Conservation (phyloP, 371 early-diverging fungal genomes). For the Encephalitozoon hellem region DNA sequence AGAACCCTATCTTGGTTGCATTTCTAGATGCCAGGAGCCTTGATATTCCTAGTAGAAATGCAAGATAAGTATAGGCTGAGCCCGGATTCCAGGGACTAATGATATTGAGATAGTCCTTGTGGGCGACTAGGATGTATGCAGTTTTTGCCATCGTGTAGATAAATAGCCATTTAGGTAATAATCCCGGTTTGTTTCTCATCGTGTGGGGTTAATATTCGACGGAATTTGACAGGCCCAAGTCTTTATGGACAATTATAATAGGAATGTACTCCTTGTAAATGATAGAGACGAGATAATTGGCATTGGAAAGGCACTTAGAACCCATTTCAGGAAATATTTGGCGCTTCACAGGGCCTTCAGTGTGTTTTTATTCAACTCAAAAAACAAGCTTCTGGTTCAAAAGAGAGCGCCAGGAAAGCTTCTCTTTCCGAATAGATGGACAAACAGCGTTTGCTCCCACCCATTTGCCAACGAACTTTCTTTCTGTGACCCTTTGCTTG, state of each 20-base stretch:
- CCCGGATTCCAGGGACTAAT: background rate
- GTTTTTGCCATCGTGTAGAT: background rate
- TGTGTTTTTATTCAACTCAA: conserved; percentile 28
- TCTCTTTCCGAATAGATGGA: conserved; percentile 32
- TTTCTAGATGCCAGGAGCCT: background rate
- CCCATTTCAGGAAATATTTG: background rate
- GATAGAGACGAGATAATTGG: conserved; percentile 25
- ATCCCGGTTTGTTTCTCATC: conserved; percentile 12
- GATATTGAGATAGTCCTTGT: background rate
- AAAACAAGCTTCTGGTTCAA: conserved; percentile 16
- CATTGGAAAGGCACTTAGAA: conserved; percentile 21
- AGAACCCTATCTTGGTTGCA: background rate
- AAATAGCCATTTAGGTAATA: conserved; percentile 23
- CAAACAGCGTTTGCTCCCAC: conserved; percentile 41
- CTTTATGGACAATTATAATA: conserved; percentile 42
- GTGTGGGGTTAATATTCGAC: conserved; percentile 26
- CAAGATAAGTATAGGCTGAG: background rate
- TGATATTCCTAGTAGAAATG: background rate
- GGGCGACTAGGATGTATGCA: background rate
- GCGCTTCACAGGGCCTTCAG: conserved; percentile 29
- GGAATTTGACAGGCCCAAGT: conserved; percentile 41
- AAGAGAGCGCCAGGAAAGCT: conserved; percentile 10
- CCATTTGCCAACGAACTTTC: conserved; percentile 21
- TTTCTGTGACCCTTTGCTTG: conserved; percentile 14
- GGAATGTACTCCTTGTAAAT: conserved; percentile 26